Base-by-base conservation (phyloP, 164 flowering plant species). In the Kingdonia uniflora region DNA sequence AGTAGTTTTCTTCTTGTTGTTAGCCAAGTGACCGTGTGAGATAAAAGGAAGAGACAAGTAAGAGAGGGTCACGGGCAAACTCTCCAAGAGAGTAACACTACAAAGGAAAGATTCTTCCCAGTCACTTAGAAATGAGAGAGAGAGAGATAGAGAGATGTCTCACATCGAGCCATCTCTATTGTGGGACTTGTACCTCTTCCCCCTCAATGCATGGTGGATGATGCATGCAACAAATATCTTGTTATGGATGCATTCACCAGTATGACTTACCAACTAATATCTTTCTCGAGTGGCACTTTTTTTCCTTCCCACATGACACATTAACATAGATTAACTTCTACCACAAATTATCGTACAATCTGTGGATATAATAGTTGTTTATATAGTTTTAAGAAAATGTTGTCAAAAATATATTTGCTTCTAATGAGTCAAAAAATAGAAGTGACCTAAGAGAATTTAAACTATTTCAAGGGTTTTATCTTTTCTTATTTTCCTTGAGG, bases 181-280 rank as follows among this genome's bases (percentile, higher is more conserved):
- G 55, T 51, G 40, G 55, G 40, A 51, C 55, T 11, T 49, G 23
- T 4, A 41, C 47, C 33, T 54, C 12, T 39, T 19, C 7, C 11
- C 14, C 39, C 47, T 25, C 40, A 14, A 14, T 53, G 14, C 17
- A 4, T 39, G 8, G 21, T 44, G 15, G 58, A 38, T 43, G 41
- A 26, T 44, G 51, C 6, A 19, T n/a, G 45, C 44, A 49, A 10
- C 19, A 58, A 50, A 58, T 58, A 58, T 58, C 50, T 58, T 42
- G 62, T 20, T 29, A 50, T 50, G 58, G 48, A 53, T 25, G 47
- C 53, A 47, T 14, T 52, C 29, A 47, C 54, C 47, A 24, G 45
- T 47, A 61, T 47, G 64, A 54, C 53, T 47, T 61, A 48, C 54
- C 64, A 61, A 54, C 54, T 39, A 61, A 47, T 46, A 48, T 5